These are phyloP conservation scores for Cephaloascus albidus DNA, from an alignment of 805 yeast species.

Conservation along the genomic window DNA sequence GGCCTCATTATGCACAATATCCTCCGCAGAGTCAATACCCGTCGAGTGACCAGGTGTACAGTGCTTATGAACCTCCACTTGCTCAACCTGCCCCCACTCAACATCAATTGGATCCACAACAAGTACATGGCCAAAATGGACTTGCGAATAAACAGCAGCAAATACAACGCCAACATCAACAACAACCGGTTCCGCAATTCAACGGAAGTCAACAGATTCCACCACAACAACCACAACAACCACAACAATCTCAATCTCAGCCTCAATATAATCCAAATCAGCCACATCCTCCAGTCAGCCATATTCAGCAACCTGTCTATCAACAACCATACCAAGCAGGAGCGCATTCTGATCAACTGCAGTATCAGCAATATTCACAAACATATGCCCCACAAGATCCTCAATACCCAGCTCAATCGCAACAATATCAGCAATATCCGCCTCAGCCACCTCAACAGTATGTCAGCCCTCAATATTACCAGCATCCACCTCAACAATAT, in stretches of 20 bases:
- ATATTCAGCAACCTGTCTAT: too few species aligned
- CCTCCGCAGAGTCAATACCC: not conserved
- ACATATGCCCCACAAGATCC: slow-evolving; percentile 5
- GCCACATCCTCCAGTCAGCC: too few species aligned
- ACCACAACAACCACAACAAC: not conserved
- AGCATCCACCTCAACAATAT: slow-evolving; percentile 7
- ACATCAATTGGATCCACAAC: slow-evolving; percentile 12
- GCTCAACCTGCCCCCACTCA: slow-evolving; percentile 3
- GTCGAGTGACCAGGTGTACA: slow-evolving; percentile 3
- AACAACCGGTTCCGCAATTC: not conserved
- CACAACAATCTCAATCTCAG: slow-evolving; percentile 9
- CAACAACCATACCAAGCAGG: not conserved
- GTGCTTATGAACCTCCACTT: not conserved
- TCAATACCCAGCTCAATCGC: slow-evolving; percentile 5
- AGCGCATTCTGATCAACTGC: not conserved
- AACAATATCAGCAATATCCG: slow-evolving; percentile 8
- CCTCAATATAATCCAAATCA: slow-evolving; percentile 7
- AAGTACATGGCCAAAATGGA: slow-evolving; percentile 12
- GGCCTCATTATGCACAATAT: too few species aligned
- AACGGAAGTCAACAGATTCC: not conserved
- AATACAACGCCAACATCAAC: not conserved
- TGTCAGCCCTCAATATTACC: slow-evolving; percentile 6
- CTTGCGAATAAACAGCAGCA: slow-evolving; percentile 11
- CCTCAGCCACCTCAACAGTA: slow-evolving; percentile 13
- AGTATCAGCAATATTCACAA: not conserved